phyloP scores from a whole-genome alignment of 2,329 filamentous ascomycete genomes.

The Penicillium sp. region DNA sequence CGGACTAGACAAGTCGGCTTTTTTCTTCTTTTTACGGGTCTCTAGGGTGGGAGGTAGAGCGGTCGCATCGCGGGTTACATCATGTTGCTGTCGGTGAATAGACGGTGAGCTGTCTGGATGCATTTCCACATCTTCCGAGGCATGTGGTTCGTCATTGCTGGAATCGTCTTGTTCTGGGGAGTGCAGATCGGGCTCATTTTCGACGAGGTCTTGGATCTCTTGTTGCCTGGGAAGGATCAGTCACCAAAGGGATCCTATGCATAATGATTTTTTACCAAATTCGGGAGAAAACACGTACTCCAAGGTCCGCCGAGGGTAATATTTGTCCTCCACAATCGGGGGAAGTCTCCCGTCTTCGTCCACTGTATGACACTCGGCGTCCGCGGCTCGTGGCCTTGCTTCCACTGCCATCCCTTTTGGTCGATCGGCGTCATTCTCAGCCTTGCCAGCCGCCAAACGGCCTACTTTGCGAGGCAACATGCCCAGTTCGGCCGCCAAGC shows the following conservation, averaged over 20 bases:
- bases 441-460: conserved; percentile 14
- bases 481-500: conserved; percentile 51
- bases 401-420: conserved; percentile 10
- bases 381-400: conserved; percentile 12
- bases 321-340: conserved; percentile 55
- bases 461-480: conserved; percentile 31
- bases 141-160: conserved; percentile 11
- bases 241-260: not conserved
- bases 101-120: conserved; percentile 1
- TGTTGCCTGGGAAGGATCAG: conserved; percentile 22
- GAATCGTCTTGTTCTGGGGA: conserved; percentile 19
- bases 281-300: conserved; percentile 31
- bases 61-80: conserved; percentile 12
- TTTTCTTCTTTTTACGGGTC: conserved; percentile 27
- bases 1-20: not conserved
- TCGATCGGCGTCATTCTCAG: conserved; percentile 9
- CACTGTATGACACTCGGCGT: conserved; percentile 12
- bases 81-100: conserved; percentile 4
- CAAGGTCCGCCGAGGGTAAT: conserved; percentile 51
- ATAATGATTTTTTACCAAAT: too few relatives aligned
- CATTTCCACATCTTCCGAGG: too few relatives aligned
- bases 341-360: conserved; percentile 44
- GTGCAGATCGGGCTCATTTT: conserved; percentile 21
- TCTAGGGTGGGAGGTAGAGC: conserved; percentile 28
- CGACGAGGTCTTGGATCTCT: conserved; percentile 29